Conservation (phyloP, 2,329 filamentous ascomycete species). For the Pseudocercospora fuligena region DNA sequence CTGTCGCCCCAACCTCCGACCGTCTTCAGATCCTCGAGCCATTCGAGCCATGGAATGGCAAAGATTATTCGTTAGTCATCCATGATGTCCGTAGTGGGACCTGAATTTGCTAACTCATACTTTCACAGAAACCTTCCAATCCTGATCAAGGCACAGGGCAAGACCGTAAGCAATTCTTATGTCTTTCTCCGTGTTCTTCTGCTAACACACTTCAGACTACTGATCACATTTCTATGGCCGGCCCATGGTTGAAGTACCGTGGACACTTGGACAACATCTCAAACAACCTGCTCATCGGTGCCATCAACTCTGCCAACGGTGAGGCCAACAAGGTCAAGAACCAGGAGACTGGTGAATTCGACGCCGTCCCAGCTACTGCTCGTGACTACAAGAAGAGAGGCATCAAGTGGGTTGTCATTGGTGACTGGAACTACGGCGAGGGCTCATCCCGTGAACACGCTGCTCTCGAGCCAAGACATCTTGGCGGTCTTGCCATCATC, state of each 20-base stretch:
- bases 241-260: slow-evolving; percentile 98
- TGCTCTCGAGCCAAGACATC: slow-evolving; percentile 94
- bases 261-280: slow-evolving; percentile 99
- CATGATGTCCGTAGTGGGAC: no score
- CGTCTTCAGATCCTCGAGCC: slow-evolving; percentile 90
- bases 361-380: slow-evolving; percentile 88
- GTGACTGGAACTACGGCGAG: slow-evolving; percentile 99
- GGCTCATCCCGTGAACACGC: slow-evolving; percentile 97
- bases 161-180: slow-evolving; percentile 50
- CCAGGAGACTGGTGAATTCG: slow-evolving; percentile 79
- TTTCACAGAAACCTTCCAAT: slow-evolving; percentile 76
- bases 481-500: slow-evolving; percentile 96
- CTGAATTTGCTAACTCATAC: no score
- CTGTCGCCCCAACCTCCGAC: slow-evolving; percentile 86
- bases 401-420: slow-evolving; percentile 94
- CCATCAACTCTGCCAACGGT: slow-evolving; percentile 92
- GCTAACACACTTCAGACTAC: slow-evolving; percentile 16
- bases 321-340: slow-evolving; percentile 99
- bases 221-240: slow-evolving; percentile 64
- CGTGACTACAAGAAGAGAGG: slow-evolving; percentile 99
- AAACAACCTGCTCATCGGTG: slow-evolving; percentile 99
- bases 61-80: no score
- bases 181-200: slow-evolving; percentile 19
- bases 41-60: slow-evolving; percentile 72
- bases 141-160: slow-evolving; percentile 93